Evolutionary conservation across 208 protist species (phyloP), one percentile per base, ranked within the genome.

Genomic region (Acanthamoeba divionensis): DNA sequence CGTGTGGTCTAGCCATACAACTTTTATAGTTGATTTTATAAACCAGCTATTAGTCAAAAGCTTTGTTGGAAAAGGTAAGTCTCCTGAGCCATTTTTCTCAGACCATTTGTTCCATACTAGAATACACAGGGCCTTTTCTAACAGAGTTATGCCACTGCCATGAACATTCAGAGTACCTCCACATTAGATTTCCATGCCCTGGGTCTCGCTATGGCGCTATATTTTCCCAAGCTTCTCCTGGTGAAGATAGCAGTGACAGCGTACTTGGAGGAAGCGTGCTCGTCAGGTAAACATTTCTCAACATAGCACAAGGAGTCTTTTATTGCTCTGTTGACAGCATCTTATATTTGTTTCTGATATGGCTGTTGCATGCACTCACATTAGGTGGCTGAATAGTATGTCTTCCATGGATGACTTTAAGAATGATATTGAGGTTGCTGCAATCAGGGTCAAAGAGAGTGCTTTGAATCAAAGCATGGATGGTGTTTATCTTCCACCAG

Each of bases 381-480:
- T n/a, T n/a, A n/a, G n/a, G n/a, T n/a, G n/a, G n/a, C 73, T 83
- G 8, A 83, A 83, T 54, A 65, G 52, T 33, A 83, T 83, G 73
- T 63, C 73, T 18, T 83, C 73, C 31, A 21, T 83, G 36, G 73
- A 83, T 26, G 73, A 83, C 73, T 54, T 83, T 9, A 83, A 83
- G 73, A 29, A 54, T 33, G 45, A 82, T 50, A 82, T 62, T 29
- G 24, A 50, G 8, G n/a, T 26, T 50, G 31, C 65, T 18, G 65
- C 65, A 41, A 41, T 9, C 15, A 77, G 67, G 18, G 9, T 21
- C 47, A 52, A 4, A 26, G 8, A 8, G 7, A 8, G 5, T 15
- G 26, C 41, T n/a, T n/a, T 0, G 18, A 41, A 31, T 31, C 66
- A 18, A 75, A 18, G 69, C 50, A n/a, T 15, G 57, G 36, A n/a